Evolutionary conservation across 352 stramenopile genomes (phyloP).

Genomic region (Elongisporangium undulatum): DNA sequence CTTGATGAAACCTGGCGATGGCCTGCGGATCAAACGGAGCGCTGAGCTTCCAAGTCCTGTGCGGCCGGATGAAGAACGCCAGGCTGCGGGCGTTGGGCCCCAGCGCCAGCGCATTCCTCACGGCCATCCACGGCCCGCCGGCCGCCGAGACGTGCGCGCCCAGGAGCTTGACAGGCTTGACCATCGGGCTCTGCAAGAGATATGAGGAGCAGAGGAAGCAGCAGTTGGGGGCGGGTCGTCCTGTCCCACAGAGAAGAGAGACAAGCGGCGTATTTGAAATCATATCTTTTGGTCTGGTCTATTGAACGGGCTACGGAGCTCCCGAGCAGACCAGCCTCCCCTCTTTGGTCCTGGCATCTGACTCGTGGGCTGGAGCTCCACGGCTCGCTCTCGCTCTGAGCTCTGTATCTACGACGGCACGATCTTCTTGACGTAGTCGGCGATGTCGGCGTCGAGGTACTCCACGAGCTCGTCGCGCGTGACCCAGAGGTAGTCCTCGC

Average conservation of each 20-base stretch:
- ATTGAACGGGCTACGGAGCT: neutral
- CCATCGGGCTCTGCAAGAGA: too few species aligned
- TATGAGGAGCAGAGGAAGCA: neutral
- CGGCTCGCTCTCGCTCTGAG: neutral
- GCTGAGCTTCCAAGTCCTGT: slow-evolving; percentile 26
- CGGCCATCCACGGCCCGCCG: slow-evolving; percentile 23
- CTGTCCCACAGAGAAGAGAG: neutral
- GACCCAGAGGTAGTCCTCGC: slow-evolving; percentile 78
- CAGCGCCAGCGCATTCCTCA: slow-evolving; percentile 23
- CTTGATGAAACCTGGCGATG: slow-evolving; percentile 15
- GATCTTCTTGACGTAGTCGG: slow-evolving; percentile 75
- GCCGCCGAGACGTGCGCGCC: slow-evolving; percentile 39
- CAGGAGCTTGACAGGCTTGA: slow-evolving; percentile 24
- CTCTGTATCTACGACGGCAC: slow-evolving; percentile 38
- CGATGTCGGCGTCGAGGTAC: slow-evolving; percentile 68
- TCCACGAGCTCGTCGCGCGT: slow-evolving; percentile 68
- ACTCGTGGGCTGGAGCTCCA: neutral
- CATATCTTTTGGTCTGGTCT: neutral
- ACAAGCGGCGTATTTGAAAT: neutral
- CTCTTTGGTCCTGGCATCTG: too few species aligned
- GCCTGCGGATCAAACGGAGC: slow-evolving; percentile 11
- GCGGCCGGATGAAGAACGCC: slow-evolving; percentile 35
- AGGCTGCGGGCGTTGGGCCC: slow-evolving; percentile 20
- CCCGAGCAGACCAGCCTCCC: too few species aligned
- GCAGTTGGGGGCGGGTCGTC: neutral